Percentiles rank a stretch among this genome's conserved stretches.
phyloP scores from a whole-genome alignment of 164 flowering plant genomes.

The Paratinospora sagittata region DNA sequence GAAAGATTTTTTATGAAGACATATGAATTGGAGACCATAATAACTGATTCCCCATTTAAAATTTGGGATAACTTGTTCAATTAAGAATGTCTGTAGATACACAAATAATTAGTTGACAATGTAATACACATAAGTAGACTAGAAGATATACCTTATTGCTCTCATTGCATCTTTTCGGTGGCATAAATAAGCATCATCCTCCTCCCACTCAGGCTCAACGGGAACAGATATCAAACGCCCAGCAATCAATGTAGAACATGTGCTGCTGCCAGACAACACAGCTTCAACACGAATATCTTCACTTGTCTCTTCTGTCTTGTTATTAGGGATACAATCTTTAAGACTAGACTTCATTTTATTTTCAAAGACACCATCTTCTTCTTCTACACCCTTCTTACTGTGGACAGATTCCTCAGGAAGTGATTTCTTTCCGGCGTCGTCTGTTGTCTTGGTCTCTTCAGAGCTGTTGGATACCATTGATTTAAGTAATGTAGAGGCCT shows the following conservation, averaged over 20 bases:
- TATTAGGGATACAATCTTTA: constrained; percentile 12
- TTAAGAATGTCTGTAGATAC: neutral
- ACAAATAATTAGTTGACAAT: neutral
- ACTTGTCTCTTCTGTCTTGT: constrained; percentile 10
- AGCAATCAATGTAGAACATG: constrained; percentile 16
- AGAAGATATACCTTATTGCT: constrained; percentile 54
- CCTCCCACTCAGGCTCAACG: constrained; percentile 85
- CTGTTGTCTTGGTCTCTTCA: constrained; percentile 9
- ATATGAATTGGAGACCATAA: no score
- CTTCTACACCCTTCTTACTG: constrained; percentile 2
- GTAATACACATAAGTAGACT: neutral
- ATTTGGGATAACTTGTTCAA: neutral
- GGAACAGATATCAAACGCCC: constrained; percentile 32
- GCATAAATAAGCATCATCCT: constrained; percentile 71
- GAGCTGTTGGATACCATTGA: constrained; percentile 38
- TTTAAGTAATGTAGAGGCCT: constrained; percentile 48
- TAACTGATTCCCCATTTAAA: no score
- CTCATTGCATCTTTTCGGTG: constrained; percentile 76
- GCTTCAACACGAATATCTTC: constrained; percentile 10
- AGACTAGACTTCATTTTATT: constrained; percentile 8
- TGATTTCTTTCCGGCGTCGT: constrained; percentile 3
- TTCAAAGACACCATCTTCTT: constrained; percentile 5
- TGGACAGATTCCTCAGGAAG: neutral
- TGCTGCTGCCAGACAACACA: constrained; percentile 15
- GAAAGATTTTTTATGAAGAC: no score